Percentiles rank a stretch among this genome's conserved stretches.
Evolutionary conservation across 495 filamentous ascomycete genomes (phyloP).

Genomic region (Achaetomiella virescens): DNA sequence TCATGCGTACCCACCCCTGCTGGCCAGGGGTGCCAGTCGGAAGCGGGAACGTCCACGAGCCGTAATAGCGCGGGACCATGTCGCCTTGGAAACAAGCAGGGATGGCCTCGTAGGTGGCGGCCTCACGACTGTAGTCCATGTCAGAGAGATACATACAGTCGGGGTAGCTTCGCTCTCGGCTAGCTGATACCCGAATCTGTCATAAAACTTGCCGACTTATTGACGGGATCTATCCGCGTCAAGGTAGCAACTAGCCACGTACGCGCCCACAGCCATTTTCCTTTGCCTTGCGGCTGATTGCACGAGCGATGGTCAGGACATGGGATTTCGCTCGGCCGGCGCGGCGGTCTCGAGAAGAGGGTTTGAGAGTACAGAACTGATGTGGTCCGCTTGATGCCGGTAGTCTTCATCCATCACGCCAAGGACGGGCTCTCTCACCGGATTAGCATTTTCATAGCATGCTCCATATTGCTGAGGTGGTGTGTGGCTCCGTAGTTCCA

Average conservation of each 20-base stretch:
- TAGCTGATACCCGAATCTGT: slow-evolving; percentile 1
- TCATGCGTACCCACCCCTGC: slow-evolving; percentile 1
- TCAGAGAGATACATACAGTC: slow-evolving; percentile 6
- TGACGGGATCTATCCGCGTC: neutral
- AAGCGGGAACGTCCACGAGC: neutral
- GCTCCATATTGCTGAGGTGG: neutral
- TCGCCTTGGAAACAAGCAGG: neutral
- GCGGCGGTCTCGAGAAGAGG: neutral
- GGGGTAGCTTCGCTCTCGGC: neutral
- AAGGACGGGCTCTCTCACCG: neutral
- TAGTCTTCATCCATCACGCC: neutral
- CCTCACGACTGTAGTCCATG: slow-evolving; percentile 5
- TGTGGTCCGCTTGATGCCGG: neutral
- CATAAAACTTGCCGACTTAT: slow-evolving; percentile 4
- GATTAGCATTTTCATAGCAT: neutral
- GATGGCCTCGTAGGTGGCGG: slow-evolving; percentile 1
- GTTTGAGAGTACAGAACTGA: neutral
- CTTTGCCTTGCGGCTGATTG: neutral
- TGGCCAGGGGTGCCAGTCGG: neutral
- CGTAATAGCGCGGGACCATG: slow-evolving; percentile 3
- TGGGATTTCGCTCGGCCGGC: neutral
- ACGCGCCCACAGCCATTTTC: neutral
- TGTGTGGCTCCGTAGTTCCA: neutral
- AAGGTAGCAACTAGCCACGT: neutral
- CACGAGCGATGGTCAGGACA: neutral